Evolutionary conservation across 257 asterid genomes (phyloP), one percentile per base, ranked within the genome.

Genomic region (Verbascum thapsus): DNA sequence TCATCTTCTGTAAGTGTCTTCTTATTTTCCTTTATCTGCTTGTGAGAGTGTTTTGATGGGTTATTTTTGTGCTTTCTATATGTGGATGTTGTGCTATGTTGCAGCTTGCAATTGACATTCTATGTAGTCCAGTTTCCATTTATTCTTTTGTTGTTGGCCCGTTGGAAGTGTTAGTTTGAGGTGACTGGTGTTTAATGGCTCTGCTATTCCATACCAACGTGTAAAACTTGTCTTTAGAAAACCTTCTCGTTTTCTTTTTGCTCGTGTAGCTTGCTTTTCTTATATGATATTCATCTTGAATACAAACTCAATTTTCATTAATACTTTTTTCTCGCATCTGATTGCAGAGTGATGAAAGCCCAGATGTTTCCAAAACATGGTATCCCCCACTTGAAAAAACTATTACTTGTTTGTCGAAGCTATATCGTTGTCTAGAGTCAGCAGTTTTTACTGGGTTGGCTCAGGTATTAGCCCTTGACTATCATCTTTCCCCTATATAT

Each of bases 301-400:
- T 60, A 17, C 18, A 22, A 18, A 38, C 41, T 61, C 53, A 41
- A 39, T 39, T 34, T 49, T 41, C 43, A 50, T 41, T 57, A 64
- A 26, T 52, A 16, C 37, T 57, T 61, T 73, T 23, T 58, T 57
- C 63, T 59, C 40, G 19, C 32, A 16, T 71, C 60, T 60, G 62
- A 45, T 22, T 74, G 80, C 94, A 90, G 98, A 70, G 76, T 74
- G 87, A 79, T 68, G 90, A 82, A 72, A 82, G 74, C 72, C 76
- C 84, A 59, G 95, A 91, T 77, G 77, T 76, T 56, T 79, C 92
- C 22, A 80, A 56, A 64, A 84, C 91, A 37, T 94, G 97, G 97
- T 94, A 87, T 70, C 99, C 97, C 66, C 95, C 99, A 30, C 87
- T 94, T 64, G 99, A 94, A 88, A 94, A 83, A 81, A 90, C 97